These are phyloP conservation scores for Lachancea meyersii DNA, from an alignment of 805 yeast genomes.

Conservation along the genomic window DNA sequence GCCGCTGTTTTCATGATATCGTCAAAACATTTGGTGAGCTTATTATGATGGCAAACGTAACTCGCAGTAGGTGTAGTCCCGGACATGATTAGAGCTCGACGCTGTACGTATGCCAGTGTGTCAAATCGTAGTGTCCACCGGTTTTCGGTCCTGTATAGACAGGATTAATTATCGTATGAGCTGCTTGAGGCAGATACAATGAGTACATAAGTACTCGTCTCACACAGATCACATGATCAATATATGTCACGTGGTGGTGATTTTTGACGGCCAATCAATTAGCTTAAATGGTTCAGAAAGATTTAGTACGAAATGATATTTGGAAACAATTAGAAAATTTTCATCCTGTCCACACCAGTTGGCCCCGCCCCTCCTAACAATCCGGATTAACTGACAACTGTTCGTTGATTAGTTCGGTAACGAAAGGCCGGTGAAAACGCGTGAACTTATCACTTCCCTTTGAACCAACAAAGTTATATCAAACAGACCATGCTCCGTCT, in stretches of 20 bases:
- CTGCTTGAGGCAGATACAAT: not conserved
- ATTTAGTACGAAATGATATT: constrained; percentile 1
- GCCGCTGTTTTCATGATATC: constrained; percentile 30
- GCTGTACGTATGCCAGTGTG: too few relatives aligned
- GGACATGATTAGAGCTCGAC: not conserved
- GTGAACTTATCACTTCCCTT: too few relatives aligned
- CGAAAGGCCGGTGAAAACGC: not conserved
- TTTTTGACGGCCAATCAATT: constrained; percentile 2
- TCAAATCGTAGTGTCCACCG: too few relatives aligned
- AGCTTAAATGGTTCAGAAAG: not conserved
- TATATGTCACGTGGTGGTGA: not conserved
- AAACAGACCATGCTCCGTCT: constrained; percentile 26
- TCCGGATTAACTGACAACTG: not conserved
- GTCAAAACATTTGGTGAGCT: constrained; percentile 30
- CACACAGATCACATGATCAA: too few relatives aligned
- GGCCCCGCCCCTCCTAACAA: not conserved
- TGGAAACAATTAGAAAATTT: not conserved
- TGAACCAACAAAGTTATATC: not conserved
- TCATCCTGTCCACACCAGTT: not conserved
- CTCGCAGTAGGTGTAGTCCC: not conserved
- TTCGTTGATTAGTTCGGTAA: not conserved
- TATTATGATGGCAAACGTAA: constrained; percentile 16
- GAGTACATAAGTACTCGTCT: not conserved
- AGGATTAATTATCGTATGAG: too few relatives aligned
- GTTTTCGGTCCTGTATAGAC: too few relatives aligned